Base-by-base conservation (phyloP, 345 rosid genomes). In the Linum trigynum region DNA sequence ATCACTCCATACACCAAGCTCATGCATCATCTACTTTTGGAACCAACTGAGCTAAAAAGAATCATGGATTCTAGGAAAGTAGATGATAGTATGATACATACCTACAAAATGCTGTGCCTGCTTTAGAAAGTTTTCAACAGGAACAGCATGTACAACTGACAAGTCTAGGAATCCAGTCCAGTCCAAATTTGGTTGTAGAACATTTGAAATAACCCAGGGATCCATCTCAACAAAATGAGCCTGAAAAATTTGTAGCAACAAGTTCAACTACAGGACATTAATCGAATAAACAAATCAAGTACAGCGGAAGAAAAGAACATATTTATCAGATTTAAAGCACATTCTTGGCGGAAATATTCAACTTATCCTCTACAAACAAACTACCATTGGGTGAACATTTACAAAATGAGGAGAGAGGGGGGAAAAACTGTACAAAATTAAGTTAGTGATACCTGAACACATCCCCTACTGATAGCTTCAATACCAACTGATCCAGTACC, bases 191-290 rank as follows among this genome's bases (percentile, higher is more conserved):
- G 92, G 99, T 40, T 63, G 79, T 59, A 90, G 74, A 64, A 90
- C 89, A 75, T 90, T 83, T 10, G 90, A 81, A 64, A 92, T 83
- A 75, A 92, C 88, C 97, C 97, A 88, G 43, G 90, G 97, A 80
- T 92, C 98, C 96, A 92, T 90, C 83, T 90, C 98, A 62, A 92
- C 96, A 84, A 92, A 90, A 71, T 90, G 96, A 63, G 77, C 98
- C 98, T 86, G 77, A 10, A 55, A 69, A 59, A 57, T 5, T 23
- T 23, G 17, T 45, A 45, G 7, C 51, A 45, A 45, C 51, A 45
- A 45, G 12, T 3, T 45, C 10, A 7, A 45, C 12, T 45, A 45
- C 51, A 45, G 51, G 10, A 4, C 32, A 23, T 0, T 23, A 23
- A 23, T 23, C 32, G 32, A 23, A 23, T 23, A 23, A 23, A 23